A percentile compares a stretch with the other conserved stretches of the same genome.
These are phyloP conservation scores for Henckelia pumila DNA, from an alignment of 257 asterid species.

Conservation along the genomic window DNA sequence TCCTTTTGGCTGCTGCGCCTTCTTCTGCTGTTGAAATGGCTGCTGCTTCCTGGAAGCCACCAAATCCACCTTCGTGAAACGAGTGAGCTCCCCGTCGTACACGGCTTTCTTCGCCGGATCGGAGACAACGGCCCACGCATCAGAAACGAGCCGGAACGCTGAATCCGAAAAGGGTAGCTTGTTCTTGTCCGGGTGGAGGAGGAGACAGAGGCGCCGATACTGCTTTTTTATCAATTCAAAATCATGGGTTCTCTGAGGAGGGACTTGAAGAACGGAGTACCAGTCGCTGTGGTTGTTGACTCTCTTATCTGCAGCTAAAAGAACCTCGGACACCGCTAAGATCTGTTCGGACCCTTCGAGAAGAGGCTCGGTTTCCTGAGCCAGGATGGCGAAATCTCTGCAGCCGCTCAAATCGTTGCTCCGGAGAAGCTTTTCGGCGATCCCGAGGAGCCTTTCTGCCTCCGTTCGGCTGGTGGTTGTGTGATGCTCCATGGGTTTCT, in stretches of 20 bases:
- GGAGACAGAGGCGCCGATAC: conserved; percentile 88
- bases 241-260: conserved; percentile 54
- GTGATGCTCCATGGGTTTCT: conserved; percentile 60
- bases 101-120: conserved; percentile 56
- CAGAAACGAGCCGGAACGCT: conserved; percentile 88
- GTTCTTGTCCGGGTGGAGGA: conserved; percentile 94
- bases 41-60: conserved; percentile 32
- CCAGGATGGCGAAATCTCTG: conserved; percentile 71
- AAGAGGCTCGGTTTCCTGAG: conserved; percentile 88
- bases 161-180: conserved; percentile 71
- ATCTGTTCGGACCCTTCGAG: conserved; percentile 93
- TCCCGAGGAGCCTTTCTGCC: conserved; percentile 82
- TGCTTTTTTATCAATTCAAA: conserved; percentile 64
- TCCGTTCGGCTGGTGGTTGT: conserved; percentile 85
- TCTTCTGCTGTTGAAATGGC: conserved; percentile 24
- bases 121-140: conserved; percentile 78
- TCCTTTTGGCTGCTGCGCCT: conserved; percentile 10
- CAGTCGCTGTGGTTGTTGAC: conserved; percentile 67
- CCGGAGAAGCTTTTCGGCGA: conserved; percentile 81
- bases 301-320: conserved; percentile 52
- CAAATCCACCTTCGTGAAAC: conserved; percentile 58
- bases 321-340: conserved; percentile 81
- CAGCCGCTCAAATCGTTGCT: conserved; percentile 56
- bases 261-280: conserved; percentile 71
- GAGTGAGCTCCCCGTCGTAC: conserved; percentile 52